Evolutionary conservation across 202 grass and related monocot species (phyloP).

Genomic region (Dendrocalamus latiflorus): DNA sequence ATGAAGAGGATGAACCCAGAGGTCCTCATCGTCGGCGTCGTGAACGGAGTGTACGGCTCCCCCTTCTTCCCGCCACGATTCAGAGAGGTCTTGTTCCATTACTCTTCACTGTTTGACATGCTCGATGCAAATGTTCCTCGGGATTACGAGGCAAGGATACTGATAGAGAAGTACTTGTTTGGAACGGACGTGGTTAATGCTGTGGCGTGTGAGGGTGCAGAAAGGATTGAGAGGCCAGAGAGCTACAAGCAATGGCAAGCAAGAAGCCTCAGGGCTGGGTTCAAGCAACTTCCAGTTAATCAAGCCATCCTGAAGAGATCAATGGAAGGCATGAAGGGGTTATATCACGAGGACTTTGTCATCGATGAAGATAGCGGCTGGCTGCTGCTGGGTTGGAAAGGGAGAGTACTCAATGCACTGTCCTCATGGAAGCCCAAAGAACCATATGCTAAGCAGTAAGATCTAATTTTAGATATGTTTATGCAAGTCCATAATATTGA

Average conservation of each 20-base stretch:
- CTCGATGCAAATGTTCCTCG: conserved; percentile 31
- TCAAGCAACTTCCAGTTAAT: conserved; percentile 35
- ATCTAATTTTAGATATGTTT: background rate
- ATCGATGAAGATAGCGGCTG: conserved; percentile 36
- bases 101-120: conserved; percentile 54
- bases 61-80: conserved; percentile 54
- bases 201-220: conserved; percentile 44
- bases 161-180: conserved; percentile 34
- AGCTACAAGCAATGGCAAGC: conserved; percentile 34
- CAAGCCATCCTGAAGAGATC: conserved; percentile 19
- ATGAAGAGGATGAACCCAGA: background rate
- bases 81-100: conserved; percentile 40
- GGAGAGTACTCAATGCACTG: conserved; percentile 35
- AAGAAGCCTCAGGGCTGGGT: conserved; percentile 33
- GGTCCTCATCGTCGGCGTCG: conserved; percentile 31
- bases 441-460: background rate
- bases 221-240: conserved; percentile 26
- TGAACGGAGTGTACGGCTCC: conserved; percentile 33
- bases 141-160: conserved; percentile 23
- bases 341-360: conserved; percentile 46
- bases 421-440: conserved; percentile 43
- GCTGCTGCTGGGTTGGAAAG: conserved; percentile 45
- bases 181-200: conserved; percentile 20
- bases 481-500: no score
- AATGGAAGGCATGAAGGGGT: background rate